A percentile compares a stretch with the other conserved stretches of the same genome.
Evolutionary conservation across 2,329 filamentous ascomycete species (phyloP).

Genomic region (Microsporum audouinii): DNA sequence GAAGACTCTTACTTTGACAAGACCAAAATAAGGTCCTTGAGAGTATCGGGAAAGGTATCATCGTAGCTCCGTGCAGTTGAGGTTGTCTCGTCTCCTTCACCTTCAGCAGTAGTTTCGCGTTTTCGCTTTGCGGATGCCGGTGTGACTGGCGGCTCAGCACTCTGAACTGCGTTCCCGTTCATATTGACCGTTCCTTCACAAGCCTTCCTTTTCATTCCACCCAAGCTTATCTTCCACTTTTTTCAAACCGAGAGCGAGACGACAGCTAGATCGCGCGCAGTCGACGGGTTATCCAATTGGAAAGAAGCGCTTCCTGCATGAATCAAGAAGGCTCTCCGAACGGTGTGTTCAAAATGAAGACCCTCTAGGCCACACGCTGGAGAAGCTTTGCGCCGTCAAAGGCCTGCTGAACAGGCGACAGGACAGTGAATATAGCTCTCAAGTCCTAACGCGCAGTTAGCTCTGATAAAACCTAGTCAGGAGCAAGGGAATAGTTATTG

Average conservation of each 20-base stretch:
- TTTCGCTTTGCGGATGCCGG: conserved; percentile 34
- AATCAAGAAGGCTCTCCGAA: neutral
- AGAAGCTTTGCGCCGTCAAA: neutral
- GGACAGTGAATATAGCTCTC: neutral
- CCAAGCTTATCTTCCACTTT: neutral
- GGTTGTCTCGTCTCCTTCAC: conserved; percentile 16
- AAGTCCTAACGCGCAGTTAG: neutral
- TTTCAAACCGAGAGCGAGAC: neutral
- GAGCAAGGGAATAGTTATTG: neutral
- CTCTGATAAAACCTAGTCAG: neutral
- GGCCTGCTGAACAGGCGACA: too few relatives aligned
- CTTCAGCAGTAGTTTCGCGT: conserved; percentile 22
- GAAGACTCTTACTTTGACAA: conserved; percentile 22
- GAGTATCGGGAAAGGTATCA: conserved; percentile 24
- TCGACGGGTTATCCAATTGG: neutral
- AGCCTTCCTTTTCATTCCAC: conserved; percentile 21
- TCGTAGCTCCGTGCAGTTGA: conserved; percentile 14
- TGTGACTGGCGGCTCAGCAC: conserved; percentile 20
- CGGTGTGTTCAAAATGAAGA: too few relatives aligned
- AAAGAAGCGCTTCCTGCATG: neutral
- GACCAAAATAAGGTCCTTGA: conserved; percentile 27
- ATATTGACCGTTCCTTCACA: conserved; percentile 22
- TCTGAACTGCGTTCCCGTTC: conserved; percentile 21
- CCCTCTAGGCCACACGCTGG: neutral
- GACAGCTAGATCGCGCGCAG: neutral